Percentiles rank a stretch among this genome's conserved stretches.
phyloP scores from a whole-genome alignment of 2,329 filamentous ascomycete species.

The Botryotinia calthae region DNA sequence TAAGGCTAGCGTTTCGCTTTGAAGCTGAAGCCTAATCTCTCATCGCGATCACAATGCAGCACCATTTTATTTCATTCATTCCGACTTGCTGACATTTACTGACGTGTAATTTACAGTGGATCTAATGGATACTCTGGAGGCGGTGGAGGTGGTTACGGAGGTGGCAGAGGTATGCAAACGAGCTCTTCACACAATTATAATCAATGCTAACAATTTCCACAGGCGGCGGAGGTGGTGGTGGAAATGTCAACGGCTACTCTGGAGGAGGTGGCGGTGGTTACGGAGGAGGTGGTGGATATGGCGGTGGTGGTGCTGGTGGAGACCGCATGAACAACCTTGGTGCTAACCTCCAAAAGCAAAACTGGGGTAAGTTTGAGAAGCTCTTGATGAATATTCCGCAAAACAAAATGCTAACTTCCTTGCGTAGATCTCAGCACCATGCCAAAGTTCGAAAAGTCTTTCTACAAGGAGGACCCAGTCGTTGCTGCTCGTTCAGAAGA shows the following conservation, averaged over 20 bases:
- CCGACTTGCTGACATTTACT: conserved; percentile 35
- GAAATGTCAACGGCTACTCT: conserved; percentile 37
- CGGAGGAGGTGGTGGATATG: conserved; percentile 42
- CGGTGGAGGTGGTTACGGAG: conserved; percentile 40
- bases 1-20: conserved; percentile 26
- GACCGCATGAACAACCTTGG: conserved; percentile 95
- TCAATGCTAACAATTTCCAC: not conserved
- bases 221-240: conserved; percentile 42
- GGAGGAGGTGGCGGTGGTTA: conserved; percentile 37
- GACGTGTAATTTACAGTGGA: conserved; percentile 45
- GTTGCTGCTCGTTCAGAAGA: conserved; percentile 70
- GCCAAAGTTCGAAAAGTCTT: conserved; percentile 98
- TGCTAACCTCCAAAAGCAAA: conserved; percentile 79
- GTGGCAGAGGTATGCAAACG: conserved; percentile 27
- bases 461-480: conserved; percentile 92
- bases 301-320: conserved; percentile 65
- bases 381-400: not conserved
- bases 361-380: conserved; percentile 66
- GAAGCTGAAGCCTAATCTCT: conserved; percentile 16
- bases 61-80: conserved; percentile 28
- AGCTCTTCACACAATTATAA: conserved; percentile 30
- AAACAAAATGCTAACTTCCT: not conserved
- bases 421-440: conserved; percentile 67
- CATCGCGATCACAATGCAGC: conserved; percentile 25
- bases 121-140: conserved; percentile 49